Evolutionary conservation across 371 early-diverging fungal genomes (phyloP).

Genomic region (Fennellomyces sp.): DNA sequence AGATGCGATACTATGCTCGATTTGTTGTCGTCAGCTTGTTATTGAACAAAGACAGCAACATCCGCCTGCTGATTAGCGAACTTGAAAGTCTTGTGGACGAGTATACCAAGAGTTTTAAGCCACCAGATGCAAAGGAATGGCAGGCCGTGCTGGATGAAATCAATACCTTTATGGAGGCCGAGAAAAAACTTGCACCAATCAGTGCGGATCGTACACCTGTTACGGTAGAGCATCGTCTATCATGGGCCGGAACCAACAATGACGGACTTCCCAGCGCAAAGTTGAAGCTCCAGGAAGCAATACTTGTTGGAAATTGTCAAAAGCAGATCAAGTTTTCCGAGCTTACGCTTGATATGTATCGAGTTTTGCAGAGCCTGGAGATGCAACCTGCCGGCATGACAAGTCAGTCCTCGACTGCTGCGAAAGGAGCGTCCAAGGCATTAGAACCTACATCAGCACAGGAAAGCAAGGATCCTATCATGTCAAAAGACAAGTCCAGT

Average conservation of each 20-base stretch:
- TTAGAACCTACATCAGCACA: not conserved
- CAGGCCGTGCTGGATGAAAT: slow-evolving; percentile 90
- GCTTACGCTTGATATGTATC: slow-evolving; percentile 94
- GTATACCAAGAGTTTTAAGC: slow-evolving; percentile 83
- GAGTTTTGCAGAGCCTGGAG: slow-evolving; percentile 89
- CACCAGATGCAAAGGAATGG: slow-evolving; percentile 93
- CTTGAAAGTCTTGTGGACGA: slow-evolving; percentile 84
- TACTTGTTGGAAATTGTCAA: slow-evolving; percentile 89
- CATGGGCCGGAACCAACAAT: slow-evolving; percentile 43
- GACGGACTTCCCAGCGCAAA: slow-evolving; percentile 55
- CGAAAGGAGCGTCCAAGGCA: not conserved
- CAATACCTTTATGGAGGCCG: slow-evolving; percentile 87
- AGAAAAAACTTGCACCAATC: slow-evolving; percentile 81
- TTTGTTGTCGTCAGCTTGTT: slow-evolving; percentile 95
- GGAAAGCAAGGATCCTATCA: slow-evolving; percentile 7
- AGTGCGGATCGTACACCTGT: slow-evolving; percentile 62
- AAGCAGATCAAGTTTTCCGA: slow-evolving; percentile 96
- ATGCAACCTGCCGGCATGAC: slow-evolving; percentile 2
- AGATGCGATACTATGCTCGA: slow-evolving; percentile 94
- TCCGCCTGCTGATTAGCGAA: slow-evolving; percentile 80
- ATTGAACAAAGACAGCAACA: slow-evolving; percentile 79
- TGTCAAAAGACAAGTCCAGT: slow-evolving; percentile 17
- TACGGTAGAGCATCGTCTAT: slow-evolving; percentile 66
- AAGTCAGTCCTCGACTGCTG: not conserved
- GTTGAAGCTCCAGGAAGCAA: slow-evolving; percentile 86